Evolutionary conservation across 345 rosid genomes (phyloP), one percentile per base, ranked within the genome.

Genomic region (Linum lewisii): DNA sequence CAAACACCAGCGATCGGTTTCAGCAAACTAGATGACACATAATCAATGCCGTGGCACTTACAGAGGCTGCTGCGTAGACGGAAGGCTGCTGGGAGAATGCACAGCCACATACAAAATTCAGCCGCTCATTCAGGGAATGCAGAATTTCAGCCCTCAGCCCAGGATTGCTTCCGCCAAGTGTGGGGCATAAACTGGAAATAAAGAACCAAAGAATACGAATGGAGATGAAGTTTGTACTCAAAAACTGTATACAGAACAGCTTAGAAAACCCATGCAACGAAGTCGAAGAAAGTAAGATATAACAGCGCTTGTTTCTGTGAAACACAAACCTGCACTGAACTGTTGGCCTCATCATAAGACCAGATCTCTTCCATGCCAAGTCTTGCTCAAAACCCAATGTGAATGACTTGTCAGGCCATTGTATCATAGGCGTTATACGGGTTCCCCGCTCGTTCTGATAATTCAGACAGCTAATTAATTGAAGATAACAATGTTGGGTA

Each of bases 341-440:
- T 34, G 95, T 69, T 2, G 98, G 98, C 73, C 70, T 88, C 84
- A 84, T 70, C 88, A 92, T 78, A 11, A 92, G 79, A 57, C 97
- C 95, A n/a, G 97, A 86, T 73, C 83, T 84, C 77, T 80, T 82
- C 98, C 97, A 92, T 61, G 91, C 91, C 78, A 88, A 68, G 66
- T 90, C 80, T 75, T 92, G 97, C 60, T 85, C 72, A 65, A 92
- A 69, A 68, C 87, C 80, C 38, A 92, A 54, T 5, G 84, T 72
- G 32, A 88, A 74, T 29, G 98, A 92, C 76, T 81, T 86, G 72
- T 92, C 98, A 24, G 98, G 97, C 95, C 84, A 88, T 32, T 88
- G 87, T 32, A 92, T 69, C 82, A 78, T 79, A 21, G 98, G 95
- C 2, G 98, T 86, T 62, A 92, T 72, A 44, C 95, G 64, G 21